phyloP scores from a whole-genome alignment of 208 protist genomes.

The Leishmania lainsoni region DNA sequence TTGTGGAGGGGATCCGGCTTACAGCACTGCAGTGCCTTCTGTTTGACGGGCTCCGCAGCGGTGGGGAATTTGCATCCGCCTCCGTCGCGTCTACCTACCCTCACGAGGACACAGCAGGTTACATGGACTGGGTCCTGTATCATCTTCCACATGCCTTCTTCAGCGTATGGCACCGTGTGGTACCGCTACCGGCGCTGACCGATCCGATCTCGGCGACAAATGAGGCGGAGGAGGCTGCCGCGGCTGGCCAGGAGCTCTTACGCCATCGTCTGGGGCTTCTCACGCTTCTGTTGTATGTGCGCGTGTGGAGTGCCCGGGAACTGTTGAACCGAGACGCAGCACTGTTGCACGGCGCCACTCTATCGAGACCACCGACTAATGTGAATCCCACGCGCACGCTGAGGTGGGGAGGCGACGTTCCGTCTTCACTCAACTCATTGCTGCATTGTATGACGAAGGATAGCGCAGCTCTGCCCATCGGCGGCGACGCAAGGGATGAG shows the following conservation, averaged over 20 bases:
- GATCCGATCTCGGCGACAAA: not conserved
- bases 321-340: not conserved
- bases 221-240: slow-evolving; percentile 12
- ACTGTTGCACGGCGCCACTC: no score
- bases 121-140: slow-evolving; percentile 27
- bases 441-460: slow-evolving; percentile 10
- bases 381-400: not conserved
- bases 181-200: not conserved
- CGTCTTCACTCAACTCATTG: slow-evolving; percentile 21
- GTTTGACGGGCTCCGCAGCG: slow-evolving; percentile 29
- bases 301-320: slow-evolving; percentile 10
- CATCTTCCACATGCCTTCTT: slow-evolving; percentile 47
- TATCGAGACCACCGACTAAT: not conserved
- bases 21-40: slow-evolving; percentile 52
- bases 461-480: not conserved
- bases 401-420: not conserved
- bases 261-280: slow-evolving; percentile 28
- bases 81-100: not conserved
- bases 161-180: slow-evolving; percentile 39
- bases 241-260: slow-evolving; percentile 20
- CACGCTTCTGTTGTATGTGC: slow-evolving; percentile 16
- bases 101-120: not conserved
- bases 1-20: slow-evolving; percentile 73
- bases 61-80: not conserved
- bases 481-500: not conserved